Evolutionary conservation across 169 alveolate species (phyloP).

Genomic region (Eimeria praecox): DNA sequence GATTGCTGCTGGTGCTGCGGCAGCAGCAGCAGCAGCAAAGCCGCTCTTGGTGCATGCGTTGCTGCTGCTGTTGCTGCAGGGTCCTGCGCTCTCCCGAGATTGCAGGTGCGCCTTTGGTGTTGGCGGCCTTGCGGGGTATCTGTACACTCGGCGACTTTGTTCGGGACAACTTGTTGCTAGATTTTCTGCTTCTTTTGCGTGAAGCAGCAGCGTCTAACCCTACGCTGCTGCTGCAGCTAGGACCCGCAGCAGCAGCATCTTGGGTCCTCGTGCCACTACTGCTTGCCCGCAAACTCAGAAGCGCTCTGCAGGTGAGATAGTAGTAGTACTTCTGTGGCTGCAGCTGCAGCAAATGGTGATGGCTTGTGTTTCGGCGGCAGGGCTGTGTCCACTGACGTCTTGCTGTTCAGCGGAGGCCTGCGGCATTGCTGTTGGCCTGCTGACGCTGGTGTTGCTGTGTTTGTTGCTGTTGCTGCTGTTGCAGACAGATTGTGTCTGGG

Average conservation of each 20-base stretch:
- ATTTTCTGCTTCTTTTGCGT: constrained; percentile 47
- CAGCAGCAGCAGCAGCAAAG: no score
- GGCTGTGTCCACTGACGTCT: neutral
- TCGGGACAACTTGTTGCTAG: constrained; percentile 62
- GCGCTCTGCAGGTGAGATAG: constrained; percentile 30
- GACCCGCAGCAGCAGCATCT: constrained; percentile 46
- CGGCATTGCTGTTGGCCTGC: neutral
- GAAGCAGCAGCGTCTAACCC: constrained; percentile 60
- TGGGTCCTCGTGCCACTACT: constrained; percentile 70
- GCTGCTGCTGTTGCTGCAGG: constrained; percentile 71
- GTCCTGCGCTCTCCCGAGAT: constrained; percentile 46
- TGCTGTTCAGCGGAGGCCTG: neutral
- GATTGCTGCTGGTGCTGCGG: neutral
- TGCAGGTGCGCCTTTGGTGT: constrained; percentile 62
- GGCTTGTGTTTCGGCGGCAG: neutral
- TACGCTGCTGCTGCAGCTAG: constrained; percentile 32
- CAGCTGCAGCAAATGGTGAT: neutral
- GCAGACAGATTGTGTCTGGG: constrained; percentile 61
- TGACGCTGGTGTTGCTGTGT: neutral
- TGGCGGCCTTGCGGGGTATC: constrained; percentile 61
- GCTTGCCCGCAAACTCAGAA: constrained; percentile 47
- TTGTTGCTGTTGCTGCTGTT: constrained; percentile 46
- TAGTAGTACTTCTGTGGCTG: neutral
- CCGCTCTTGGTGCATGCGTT: constrained; percentile 45
- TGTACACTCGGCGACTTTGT: constrained; percentile 61